Evolutionary conservation across 768 basidiomycete genomes (phyloP).

Genomic region (Dioszegia hungarica): DNA sequence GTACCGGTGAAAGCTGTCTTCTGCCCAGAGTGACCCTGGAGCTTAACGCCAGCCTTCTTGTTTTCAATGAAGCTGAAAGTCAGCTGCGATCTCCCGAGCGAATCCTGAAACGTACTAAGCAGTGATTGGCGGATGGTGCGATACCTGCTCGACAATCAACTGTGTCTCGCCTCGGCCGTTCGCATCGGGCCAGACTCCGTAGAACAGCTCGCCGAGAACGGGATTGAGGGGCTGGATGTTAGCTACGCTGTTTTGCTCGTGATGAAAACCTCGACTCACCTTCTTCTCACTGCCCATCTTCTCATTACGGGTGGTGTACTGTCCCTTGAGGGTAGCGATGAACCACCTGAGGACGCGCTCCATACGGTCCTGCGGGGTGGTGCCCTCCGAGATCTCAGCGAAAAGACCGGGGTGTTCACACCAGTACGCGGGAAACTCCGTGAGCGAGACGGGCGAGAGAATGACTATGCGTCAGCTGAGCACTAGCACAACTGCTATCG

Average conservation of each 20-base stretch:
- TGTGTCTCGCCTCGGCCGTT: conserved; percentile 71
- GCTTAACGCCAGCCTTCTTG: conserved; percentile 64
- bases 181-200: conserved; percentile 76
- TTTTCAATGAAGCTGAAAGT: conserved; percentile 72
- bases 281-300: conserved; percentile 97
- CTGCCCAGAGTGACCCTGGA: conserved; percentile 86
- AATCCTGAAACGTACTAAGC: conserved; percentile 37
- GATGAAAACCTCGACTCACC: conserved; percentile 52
- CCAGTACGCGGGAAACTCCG: conserved; percentile 96
- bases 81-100: conserved; percentile 26
- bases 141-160: conserved; percentile 89
- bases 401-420: conserved; percentile 89
- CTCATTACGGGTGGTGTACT: conserved; percentile 78
- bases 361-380: conserved; percentile 66
- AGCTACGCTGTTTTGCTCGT: background rate
- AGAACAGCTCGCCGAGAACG: conserved; percentile 81
- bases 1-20: conserved; percentile 84
- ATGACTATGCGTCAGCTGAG: conserved; percentile 56
- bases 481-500: too few relatives aligned
- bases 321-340: conserved; percentile 90
- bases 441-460: conserved; percentile 80
- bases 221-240: conserved; percentile 79
- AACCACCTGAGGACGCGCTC: conserved; percentile 91
- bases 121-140: conserved; percentile 67
- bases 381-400: conserved; percentile 73